Evolutionary conservation across 2,329 filamentous ascomycete genomes (phyloP).

Genomic region (Bipolaris zeicola): DNA sequence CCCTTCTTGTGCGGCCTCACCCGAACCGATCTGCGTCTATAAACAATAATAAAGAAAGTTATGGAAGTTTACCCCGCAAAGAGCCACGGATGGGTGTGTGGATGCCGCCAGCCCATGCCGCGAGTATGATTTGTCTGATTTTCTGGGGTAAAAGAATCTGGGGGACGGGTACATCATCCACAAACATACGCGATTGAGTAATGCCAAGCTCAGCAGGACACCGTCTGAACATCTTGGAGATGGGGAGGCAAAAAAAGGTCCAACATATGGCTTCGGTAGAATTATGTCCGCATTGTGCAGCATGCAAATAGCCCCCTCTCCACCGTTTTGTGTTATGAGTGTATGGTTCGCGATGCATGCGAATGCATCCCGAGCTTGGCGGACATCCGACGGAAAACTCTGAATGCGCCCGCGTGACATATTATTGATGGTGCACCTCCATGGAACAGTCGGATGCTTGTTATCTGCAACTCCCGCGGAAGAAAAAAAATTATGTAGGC

Average conservation of each 20-base stretch:
- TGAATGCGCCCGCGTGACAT: background rate
- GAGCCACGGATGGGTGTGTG: background rate
- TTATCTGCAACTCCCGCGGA: background rate
- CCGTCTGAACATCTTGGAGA: background rate
- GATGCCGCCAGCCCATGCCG: background rate
- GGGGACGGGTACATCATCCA: background rate
- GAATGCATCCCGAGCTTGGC: background rate
- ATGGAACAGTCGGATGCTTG: background rate
- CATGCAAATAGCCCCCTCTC: no score
- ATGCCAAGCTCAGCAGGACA: slow-evolving; percentile 9
- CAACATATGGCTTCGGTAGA: background rate
- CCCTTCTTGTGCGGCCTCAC: background rate
- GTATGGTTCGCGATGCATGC: background rate
- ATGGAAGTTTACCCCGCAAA: slow-evolving; percentile 7
- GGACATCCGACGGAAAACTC: slow-evolving; percentile 12
- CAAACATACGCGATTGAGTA: slow-evolving; percentile 12
- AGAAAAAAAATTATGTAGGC: background rate
- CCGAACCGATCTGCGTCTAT: background rate
- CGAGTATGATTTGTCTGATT: background rate
- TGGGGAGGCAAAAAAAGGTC: background rate
- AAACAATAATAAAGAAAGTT: background rate
- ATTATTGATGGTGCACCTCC: background rate
- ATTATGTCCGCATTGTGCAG: slow-evolving; percentile 1
- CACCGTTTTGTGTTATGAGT: background rate
- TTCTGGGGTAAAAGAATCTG: slow-evolving; percentile 11